These are phyloP conservation scores for Lentinula boryana DNA, from an alignment of 768 basidiomycete genomes.

Conservation along the genomic window DNA sequence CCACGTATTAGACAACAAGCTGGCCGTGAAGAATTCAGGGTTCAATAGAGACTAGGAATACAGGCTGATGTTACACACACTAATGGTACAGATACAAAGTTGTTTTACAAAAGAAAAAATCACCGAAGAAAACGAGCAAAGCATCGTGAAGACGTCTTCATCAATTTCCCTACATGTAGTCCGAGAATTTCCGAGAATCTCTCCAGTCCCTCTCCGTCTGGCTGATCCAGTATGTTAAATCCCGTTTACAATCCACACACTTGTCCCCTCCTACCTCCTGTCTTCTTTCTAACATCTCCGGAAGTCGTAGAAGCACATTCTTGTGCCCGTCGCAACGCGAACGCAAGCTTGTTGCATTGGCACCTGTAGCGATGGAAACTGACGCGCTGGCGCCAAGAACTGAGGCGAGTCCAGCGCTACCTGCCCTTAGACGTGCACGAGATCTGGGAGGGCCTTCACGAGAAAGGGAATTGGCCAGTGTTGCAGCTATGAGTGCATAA, in stretches of 20 bases:
- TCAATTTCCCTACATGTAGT: constrained; percentile 4
- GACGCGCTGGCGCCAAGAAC: not conserved
- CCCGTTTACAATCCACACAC: constrained; percentile 11
- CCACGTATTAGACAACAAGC: no score
- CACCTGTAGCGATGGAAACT: constrained; percentile 1
- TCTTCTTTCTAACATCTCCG: constrained; percentile 5
- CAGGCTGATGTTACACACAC: no score
- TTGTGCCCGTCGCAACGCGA: not conserved
- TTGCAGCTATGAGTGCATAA: constrained; percentile 7
- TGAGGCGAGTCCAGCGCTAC: not conserved
- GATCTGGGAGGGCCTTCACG: not conserved
- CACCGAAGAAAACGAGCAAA: not conserved
- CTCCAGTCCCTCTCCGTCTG: constrained; percentile 8
- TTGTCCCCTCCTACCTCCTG: constrained; percentile 6
- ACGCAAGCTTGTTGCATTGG: not conserved
- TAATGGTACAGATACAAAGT: no score
- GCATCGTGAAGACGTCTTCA: not conserved
- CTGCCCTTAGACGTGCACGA: not conserved
- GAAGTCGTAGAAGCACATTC: constrained; percentile 6
- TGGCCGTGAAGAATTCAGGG: no score
- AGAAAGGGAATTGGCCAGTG: not conserved
- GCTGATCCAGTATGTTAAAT: constrained; percentile 7
- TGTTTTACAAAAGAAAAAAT: no score
- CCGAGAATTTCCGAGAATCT: constrained; percentile 3
- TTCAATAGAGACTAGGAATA: no score